These are phyloP conservation scores for Symmetrospora coprosmae DNA, from an alignment of 768 basidiomycete species.

Conservation along the genomic window DNA sequence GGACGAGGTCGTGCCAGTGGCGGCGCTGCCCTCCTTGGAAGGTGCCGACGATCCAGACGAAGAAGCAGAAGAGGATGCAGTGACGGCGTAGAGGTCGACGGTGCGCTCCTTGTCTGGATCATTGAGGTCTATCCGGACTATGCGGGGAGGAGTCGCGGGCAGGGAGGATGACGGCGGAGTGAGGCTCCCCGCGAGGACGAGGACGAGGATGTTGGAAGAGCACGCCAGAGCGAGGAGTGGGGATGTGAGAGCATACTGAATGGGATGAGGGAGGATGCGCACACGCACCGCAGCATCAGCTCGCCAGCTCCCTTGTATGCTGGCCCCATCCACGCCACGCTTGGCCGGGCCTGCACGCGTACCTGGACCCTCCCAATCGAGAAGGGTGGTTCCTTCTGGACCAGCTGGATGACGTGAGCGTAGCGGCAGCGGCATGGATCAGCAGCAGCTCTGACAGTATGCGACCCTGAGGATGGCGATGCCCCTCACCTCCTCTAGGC, in stretches of 20 bases:
- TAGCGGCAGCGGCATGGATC: not conserved
- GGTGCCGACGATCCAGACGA: no score
- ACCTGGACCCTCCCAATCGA: slow-evolving; percentile 17
- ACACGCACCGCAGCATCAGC: no score
- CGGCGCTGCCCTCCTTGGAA: not conserved
- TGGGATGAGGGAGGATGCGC: not conserved
- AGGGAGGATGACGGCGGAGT: not conserved
- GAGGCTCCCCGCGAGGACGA: slow-evolving; percentile 7
- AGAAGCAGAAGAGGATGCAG: no score
- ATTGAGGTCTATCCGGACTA: slow-evolving; percentile 79
- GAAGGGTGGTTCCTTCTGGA: slow-evolving; percentile 16
- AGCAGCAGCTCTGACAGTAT: not conserved
- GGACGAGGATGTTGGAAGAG: slow-evolving; percentile 19
- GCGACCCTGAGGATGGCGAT: not conserved
- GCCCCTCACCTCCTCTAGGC: slow-evolving; percentile 17
- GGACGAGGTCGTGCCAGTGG: not conserved
- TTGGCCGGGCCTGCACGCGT: not conserved
- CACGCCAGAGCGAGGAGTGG: slow-evolving; percentile 34
- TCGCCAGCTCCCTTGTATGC: no score
- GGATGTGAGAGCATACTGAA: slow-evolving; percentile 11
- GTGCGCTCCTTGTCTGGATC: slow-evolving; percentile 62
- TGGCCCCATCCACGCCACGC: no score
- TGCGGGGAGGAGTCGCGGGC: slow-evolving; percentile 33
- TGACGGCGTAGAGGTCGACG: slow-evolving; percentile 48
- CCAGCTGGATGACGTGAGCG: not conserved